Evolutionary conservation across 352 stramenopile genomes (phyloP).

Genomic region (Pythium vanterpoolii): DNA sequence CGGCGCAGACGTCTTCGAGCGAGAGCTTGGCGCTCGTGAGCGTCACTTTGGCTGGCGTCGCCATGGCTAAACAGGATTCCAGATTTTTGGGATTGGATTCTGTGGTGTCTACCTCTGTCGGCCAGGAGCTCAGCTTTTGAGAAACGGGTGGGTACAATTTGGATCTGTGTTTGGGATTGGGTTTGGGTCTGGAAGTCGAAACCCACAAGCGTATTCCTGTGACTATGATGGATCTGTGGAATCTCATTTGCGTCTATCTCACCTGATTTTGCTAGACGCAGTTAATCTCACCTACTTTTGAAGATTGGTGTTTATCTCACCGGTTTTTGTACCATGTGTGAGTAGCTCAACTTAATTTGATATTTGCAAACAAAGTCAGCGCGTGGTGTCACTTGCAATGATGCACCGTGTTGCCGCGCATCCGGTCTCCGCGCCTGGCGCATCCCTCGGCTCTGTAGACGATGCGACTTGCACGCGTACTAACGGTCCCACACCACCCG

Average conservation of each 20-base stretch:
- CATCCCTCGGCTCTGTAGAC: neutral
- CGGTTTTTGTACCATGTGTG: neutral
- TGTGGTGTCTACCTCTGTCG: no score
- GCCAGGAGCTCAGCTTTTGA: neutral
- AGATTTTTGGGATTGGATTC: neutral
- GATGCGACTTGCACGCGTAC: neutral
- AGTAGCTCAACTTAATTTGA: neutral
- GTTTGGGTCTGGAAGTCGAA: neutral
- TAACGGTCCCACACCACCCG: neutral
- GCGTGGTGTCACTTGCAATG: neutral
- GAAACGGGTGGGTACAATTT: neutral
- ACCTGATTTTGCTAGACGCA: no score
- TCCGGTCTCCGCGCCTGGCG: neutral
- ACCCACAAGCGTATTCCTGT: constrained; percentile 7
- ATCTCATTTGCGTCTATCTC: neutral
- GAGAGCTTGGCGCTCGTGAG: constrained; percentile 52
- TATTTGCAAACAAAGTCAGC: neutral
- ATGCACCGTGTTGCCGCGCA: neutral
- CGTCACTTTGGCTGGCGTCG: constrained; percentile 50
- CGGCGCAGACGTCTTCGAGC: constrained; percentile 54
- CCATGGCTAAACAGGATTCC: constrained; percentile 3
- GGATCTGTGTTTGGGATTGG: neutral
- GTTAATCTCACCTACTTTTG: neutral
- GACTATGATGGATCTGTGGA: neutral
- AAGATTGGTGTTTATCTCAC: neutral